A percentile compares a stretch with the other conserved stretches of the same genome.
Conservation (phyloP, 1,284 basidiomycete species). For the Inonotus obliquus region DNA sequence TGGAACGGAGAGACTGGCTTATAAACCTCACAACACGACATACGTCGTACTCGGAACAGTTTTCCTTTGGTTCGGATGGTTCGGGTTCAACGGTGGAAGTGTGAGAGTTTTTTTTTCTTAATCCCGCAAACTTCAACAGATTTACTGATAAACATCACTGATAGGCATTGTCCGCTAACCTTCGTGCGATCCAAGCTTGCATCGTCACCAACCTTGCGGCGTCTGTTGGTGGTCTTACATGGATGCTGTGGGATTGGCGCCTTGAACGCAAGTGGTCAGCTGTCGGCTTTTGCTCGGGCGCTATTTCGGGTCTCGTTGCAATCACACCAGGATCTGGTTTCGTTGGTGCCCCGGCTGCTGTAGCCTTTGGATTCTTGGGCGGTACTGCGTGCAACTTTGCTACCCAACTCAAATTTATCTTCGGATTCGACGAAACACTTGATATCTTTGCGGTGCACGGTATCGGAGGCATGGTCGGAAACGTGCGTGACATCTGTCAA, state of each 20-base stretch:
- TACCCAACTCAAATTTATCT: slow-evolving; percentile 86
- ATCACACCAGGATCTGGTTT: slow-evolving; percentile 94
- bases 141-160: neutral
- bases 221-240: slow-evolving; percentile 83
- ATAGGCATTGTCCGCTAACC: slow-evolving; percentile 73
- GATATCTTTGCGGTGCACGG: slow-evolving; percentile 92
- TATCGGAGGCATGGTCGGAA: slow-evolving; percentile 86
- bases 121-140: slow-evolving; percentile 36
- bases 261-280: slow-evolving; percentile 91
- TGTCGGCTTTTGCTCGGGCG: slow-evolving; percentile 96
- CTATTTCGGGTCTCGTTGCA: slow-evolving; percentile 84
- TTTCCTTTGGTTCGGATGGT: slow-evolving; percentile 99
- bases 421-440: slow-evolving; percentile 73
- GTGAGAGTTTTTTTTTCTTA: slow-evolving; percentile 39
- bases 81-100: slow-evolving; percentile 66
- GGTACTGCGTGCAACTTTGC: slow-evolving; percentile 90
- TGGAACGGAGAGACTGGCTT: slow-evolving; percentile 86
- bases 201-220: slow-evolving; percentile 92
- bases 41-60: slow-evolving; percentile 91
- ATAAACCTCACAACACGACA: slow-evolving; percentile 84
- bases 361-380: slow-evolving; percentile 82
- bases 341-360: slow-evolving; percentile 81
- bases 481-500: slow-evolving; percentile 33
- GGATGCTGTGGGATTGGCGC: slow-evolving; percentile 95
- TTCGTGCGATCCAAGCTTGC: slow-evolving; percentile 85